Conservation (phyloP, 352 stramenopile species). For the Globisporangium okanoganense region DNA sequence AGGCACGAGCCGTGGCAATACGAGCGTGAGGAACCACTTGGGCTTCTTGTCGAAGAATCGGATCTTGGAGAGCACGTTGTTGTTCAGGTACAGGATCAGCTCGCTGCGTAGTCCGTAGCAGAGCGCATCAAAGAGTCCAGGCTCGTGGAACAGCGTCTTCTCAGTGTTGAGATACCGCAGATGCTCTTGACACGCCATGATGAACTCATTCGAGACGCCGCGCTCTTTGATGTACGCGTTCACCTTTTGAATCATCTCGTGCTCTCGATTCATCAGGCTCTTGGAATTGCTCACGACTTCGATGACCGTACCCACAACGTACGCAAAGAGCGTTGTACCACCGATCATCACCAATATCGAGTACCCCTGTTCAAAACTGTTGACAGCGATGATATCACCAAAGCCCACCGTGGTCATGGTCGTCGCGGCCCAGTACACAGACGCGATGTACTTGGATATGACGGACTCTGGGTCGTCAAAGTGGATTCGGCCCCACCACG, state of each 20-base stretch:
- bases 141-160: constrained; percentile 68
- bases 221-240: constrained; percentile 82
- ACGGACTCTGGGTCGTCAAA: constrained; percentile 55
- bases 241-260: constrained; percentile 62
- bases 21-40: constrained; percentile 76
- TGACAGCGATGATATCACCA: constrained; percentile 77
- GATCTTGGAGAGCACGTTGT: constrained; percentile 49
- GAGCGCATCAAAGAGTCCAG: constrained; percentile 56
- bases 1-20: constrained; percentile 58
- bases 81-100: constrained; percentile 64
- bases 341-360: constrained; percentile 83
- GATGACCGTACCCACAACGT: constrained; percentile 79
- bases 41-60: constrained; percentile 84
- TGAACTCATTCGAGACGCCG: constrained; percentile 64
- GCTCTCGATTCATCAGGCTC: constrained; percentile 68
- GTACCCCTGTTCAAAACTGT: constrained; percentile 64
- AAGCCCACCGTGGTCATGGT: constrained; percentile 88
- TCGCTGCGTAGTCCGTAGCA: constrained; percentile 64
- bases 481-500: constrained; percentile 53
- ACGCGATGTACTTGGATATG: constrained; percentile 73
- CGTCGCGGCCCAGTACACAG: constrained; percentile 82
- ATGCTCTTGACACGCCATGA: constrained; percentile 67
- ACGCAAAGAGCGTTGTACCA: constrained; percentile 78
- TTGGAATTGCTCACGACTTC: constrained; percentile 80
- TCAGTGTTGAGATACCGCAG: constrained; percentile 64